phyloP scores from a whole-genome alignment of 768 basidiomycete species.

The Lactarius sp. region DNA sequence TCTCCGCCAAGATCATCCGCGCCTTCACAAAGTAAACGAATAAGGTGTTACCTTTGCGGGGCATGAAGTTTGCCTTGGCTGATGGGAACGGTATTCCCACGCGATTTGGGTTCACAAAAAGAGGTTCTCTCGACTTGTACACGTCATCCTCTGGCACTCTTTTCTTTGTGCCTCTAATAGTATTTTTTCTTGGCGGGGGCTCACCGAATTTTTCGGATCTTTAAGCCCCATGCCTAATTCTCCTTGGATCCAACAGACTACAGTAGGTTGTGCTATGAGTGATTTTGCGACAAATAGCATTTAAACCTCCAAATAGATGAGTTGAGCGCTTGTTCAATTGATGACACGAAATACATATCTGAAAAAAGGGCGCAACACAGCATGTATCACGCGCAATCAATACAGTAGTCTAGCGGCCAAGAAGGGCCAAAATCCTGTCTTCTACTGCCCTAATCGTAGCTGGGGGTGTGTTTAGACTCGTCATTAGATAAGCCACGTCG shows the following conservation, averaged over 20 bases:
- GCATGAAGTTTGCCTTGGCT: not conserved
- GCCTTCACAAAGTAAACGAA: conserved; percentile 51
- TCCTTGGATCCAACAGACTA: not conserved
- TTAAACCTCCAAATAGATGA: conserved; percentile 13
- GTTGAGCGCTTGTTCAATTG: not conserved
- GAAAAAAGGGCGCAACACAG: not conserved
- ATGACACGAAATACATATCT: not conserved
- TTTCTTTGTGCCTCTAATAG: not conserved
- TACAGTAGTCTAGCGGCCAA: conserved; percentile 13
- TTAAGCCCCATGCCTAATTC: not conserved
- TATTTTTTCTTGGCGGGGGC: not conserved
- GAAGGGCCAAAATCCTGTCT: conserved; percentile 49
- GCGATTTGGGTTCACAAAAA: not conserved
- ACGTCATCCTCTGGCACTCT: conserved; percentile 1
- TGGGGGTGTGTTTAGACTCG: conserved; percentile 68
- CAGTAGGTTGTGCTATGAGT: not conserved
- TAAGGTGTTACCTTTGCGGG: not conserved
- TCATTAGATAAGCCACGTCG: conserved; percentile 90
- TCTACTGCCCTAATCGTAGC: conserved; percentile 55
- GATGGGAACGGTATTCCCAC: not conserved
- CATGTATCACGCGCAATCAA: not conserved
- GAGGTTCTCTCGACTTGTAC: conserved; percentile 4
- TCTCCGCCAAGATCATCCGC: conserved; percentile 90
- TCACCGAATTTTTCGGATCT: not conserved
- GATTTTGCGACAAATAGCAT: conserved; percentile 8